Evolutionary conservation across 306 rosid genomes (phyloP).

Genomic region (Corylus avellana): DNA sequence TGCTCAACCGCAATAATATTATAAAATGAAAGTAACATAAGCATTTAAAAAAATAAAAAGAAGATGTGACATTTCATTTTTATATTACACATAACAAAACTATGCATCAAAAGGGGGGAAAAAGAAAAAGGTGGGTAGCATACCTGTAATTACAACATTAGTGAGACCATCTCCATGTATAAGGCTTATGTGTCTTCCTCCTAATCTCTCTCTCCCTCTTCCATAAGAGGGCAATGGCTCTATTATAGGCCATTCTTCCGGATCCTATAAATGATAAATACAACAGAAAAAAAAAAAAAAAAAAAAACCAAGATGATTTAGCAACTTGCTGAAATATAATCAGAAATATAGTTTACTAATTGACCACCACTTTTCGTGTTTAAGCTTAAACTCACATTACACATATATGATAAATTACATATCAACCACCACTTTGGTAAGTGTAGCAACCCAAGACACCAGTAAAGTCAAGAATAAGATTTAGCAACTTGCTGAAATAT

Average conservation of each 20-base stretch:
- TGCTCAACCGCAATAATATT: too few relatives aligned
- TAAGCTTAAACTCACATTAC: too few relatives aligned
- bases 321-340: too few relatives aligned
- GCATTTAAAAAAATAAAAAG: neutral
- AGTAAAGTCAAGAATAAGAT: too few relatives aligned
- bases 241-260: slow-evolving; percentile 80
- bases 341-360: too few relatives aligned
- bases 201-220: slow-evolving; percentile 93
- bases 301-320: neutral
- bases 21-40: neutral
- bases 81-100: neutral
- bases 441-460: too few relatives aligned
- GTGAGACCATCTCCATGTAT: slow-evolving; percentile 82
- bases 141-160: slow-evolving; percentile 94
- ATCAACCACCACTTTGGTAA: too few relatives aligned
- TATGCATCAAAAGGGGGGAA: neutral
- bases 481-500: too few relatives aligned
- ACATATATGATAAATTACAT: too few relatives aligned
- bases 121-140: neutral
- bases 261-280: slow-evolving; percentile 48
- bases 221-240: slow-evolving; percentile 92
- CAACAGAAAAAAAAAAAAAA: neutral
- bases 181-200: slow-evolving; percentile 96
- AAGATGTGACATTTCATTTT: neutral
- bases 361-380: too few relatives aligned